Conservation (phyloP, 1,139 yeast species). For the Nakaseomyces nivariensis region DNA sequence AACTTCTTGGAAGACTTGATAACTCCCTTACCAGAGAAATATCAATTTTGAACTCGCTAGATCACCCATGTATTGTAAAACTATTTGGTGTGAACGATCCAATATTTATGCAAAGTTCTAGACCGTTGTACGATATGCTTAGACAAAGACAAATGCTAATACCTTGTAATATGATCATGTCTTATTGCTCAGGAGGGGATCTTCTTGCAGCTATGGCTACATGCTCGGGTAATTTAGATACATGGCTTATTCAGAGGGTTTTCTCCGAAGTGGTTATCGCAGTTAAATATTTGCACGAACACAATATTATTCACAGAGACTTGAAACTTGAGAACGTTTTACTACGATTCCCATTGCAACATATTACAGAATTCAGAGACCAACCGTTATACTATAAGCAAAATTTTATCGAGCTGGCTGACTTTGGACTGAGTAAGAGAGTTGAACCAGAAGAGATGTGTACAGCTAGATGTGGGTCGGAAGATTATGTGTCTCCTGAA, state of each 20-base stretch:
- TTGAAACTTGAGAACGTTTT: constrained; percentile 75
- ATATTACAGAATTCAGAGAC: constrained; percentile 24
- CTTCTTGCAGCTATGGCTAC: constrained; percentile 50
- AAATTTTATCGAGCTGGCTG: constrained; percentile 56
- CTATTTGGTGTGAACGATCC: constrained; percentile 32
- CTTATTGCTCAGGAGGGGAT: constrained; percentile 79
- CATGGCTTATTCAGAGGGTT: constrained; percentile 46
- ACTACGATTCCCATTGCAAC: constrained; percentile 35
- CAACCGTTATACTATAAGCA: constrained; percentile 9
- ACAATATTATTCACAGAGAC: constrained; percentile 73
- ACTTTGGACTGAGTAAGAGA: constrained; percentile 75
- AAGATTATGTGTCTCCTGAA: constrained; percentile 93
- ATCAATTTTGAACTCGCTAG: constrained; percentile 41
- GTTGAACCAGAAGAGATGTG: constrained; percentile 48
- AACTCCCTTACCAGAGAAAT: constrained; percentile 69
- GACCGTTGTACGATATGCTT: constrained; percentile 20
- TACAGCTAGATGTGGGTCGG: constrained; percentile 87
- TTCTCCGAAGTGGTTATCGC: constrained; percentile 64
- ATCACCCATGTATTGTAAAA: constrained; percentile 37
- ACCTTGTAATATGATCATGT: constrained; percentile 50
- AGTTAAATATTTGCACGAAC: constrained; percentile 59
- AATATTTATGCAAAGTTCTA: constrained; percentile 15
- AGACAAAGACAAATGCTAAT: constrained; percentile 10
- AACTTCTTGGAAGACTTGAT: constrained; percentile 46
- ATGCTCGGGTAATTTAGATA: constrained; percentile 31